These are phyloP conservation scores for Aspergillus fructus DNA, from an alignment of 2,329 filamentous ascomycete species.

Conservation along the genomic window DNA sequence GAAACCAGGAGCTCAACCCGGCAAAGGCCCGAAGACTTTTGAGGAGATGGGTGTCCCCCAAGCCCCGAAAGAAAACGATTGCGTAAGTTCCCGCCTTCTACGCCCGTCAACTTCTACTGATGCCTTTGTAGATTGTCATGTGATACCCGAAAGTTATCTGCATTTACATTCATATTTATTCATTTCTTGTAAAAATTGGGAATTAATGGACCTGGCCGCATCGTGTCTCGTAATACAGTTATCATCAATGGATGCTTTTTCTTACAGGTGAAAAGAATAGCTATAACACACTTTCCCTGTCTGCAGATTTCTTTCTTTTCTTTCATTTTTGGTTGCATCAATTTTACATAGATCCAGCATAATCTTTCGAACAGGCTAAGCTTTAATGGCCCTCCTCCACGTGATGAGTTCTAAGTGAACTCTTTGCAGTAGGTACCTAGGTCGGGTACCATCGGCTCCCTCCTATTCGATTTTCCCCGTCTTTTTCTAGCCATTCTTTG, in stretches of 20 bases:
- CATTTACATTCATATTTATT: conserved; percentile 15
- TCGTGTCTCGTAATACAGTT: conserved; percentile 2
- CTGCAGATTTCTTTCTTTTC: neutral
- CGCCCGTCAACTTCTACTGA: conserved; percentile 19
- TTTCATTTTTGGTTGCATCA: neutral
- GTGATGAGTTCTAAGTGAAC: neutral
- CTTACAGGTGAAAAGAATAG: conserved; percentile 2
- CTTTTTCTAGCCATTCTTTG: too few species aligned
- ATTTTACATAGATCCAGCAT: conserved; percentile 2
- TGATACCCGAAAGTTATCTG: conserved; percentile 34
- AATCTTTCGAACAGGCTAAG: neutral
- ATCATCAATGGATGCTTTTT: neutral
- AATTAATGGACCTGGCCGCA: conserved; percentile 2
- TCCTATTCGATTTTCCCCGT: too few species aligned
- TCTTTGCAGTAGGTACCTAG: neutral
- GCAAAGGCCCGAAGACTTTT: conserved; percentile 89
- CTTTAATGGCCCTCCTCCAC: neutral
- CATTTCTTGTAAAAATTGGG: conserved; percentile 17
- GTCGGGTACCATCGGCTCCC: too few species aligned
- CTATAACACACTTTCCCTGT: neutral
- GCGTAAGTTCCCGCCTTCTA: conserved; percentile 58
- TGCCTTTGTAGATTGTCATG: conserved; percentile 37
- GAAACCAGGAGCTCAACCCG: conserved; percentile 44
- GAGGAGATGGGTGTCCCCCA: conserved; percentile 96
- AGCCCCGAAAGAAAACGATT: conserved; percentile 81